phyloP scores from a whole-genome alignment of 2,329 filamentous ascomycete species.

The Neospermospora avenae region DNA sequence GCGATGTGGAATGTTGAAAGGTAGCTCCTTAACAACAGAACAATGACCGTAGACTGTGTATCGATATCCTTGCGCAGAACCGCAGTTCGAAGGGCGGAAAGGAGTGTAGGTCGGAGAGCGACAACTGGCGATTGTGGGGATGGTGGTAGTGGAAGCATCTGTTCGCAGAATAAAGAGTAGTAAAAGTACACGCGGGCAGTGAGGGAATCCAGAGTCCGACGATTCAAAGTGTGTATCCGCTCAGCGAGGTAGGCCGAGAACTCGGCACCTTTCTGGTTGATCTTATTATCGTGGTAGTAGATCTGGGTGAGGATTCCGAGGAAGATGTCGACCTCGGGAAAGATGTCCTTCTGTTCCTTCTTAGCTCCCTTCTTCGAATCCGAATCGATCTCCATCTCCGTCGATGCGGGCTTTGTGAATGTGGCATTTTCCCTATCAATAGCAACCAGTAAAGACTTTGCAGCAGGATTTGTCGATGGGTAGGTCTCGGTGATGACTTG shows the following conservation, averaged over 20 bases:
- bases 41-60: slow-evolving; percentile 95
- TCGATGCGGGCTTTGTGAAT: slow-evolving; percentile 53
- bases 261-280: slow-evolving; percentile 73
- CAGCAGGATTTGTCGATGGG: slow-evolving; percentile 57
- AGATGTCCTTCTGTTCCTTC: slow-evolving; percentile 67
- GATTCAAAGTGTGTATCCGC: slow-evolving; percentile 83
- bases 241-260: slow-evolving; percentile 84
- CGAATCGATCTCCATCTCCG: slow-evolving; percentile 72
- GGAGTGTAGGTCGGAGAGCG: slow-evolving; percentile 77
- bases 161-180: slow-evolving; percentile 92
- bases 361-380: slow-evolving; percentile 59
- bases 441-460: slow-evolving; percentile 66
- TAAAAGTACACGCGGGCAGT: slow-evolving; percentile 98
- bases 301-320: slow-evolving; percentile 84
- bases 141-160: slow-evolving; percentile 80
- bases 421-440: slow-evolving; percentile 65
- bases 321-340: slow-evolving; percentile 87
- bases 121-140: slow-evolving; percentile 87
- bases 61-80: slow-evolving; percentile 95
- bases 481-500: slow-evolving; percentile 81
- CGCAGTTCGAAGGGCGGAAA: slow-evolving; percentile 88
- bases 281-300: slow-evolving; percentile 80
- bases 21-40: slow-evolving; percentile 92
- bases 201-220: slow-evolving; percentile 88
- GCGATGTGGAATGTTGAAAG: slow-evolving; percentile 93